Evolutionary conservation across 371 early-diverging fungal species (phyloP), one percentile per base, ranked within the genome.

Genomic region (Umbelopsis sp.): DNA sequence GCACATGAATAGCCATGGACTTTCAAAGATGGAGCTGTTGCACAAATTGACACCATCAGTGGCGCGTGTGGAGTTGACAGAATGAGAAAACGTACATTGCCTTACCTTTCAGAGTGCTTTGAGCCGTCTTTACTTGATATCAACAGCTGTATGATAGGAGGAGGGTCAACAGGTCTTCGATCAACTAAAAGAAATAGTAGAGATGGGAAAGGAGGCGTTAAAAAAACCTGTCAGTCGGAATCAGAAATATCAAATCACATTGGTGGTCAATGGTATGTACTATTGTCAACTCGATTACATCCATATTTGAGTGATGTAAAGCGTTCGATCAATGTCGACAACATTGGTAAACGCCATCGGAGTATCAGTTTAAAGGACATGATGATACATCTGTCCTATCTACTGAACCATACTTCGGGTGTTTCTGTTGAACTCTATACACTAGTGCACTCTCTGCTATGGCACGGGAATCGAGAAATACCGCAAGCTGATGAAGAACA

Each of bases 111-210:
- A 51, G 64, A 52, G 4, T 52, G 63, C 0, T 70, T 66, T 46
- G 67, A 65, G n/a, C 38, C 50, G 12, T 38, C 50, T 25, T 64
- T 32, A 45, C 70, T 65, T 8, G 32, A 24, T 45, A 80, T 45
- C 44, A 73, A 70, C 10, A 82, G 66, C 62, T 81, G 76, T 22
- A 82, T 75, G 37, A 82, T 75, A 35, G 76, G 80, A 44, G 82
- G 82, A 22, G 82, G 82, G 72, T 82, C 82, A 51, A 82, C 80
- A 53, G 82, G 82, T 62, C 82, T 68, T 65, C 82, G 71, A 63
- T 82, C 82, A 20, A 82, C 82, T 82, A 63, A 8, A 62, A 35
- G 46, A 29, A 32, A 7, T 16, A 18, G 18, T 3, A 48, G n/a
- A 48, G 48, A 12, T 6, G 7, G 48, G 16, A 10, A 6, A 48